Base-by-base conservation (phyloP, 2,329 filamentous ascomycete genomes). In the Colletotrichum chrysophilum region DNA sequence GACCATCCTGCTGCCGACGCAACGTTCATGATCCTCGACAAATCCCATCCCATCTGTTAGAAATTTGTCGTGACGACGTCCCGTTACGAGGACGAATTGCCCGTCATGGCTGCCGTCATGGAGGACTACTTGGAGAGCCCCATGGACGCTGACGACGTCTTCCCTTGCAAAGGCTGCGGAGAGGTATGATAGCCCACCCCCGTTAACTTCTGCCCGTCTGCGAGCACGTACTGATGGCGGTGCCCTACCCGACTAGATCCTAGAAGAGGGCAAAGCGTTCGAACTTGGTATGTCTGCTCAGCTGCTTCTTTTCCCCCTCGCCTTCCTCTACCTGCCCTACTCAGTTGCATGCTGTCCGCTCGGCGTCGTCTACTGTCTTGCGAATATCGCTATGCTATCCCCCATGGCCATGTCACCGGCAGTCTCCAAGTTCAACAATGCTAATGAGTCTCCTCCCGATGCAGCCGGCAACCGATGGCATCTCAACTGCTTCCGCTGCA, bases 241-340 rank as follows among this genome's bases (percentile, higher is more conserved):
- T 68, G 66, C 75, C 66, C 66, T 74, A 62, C 66, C 74, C 66
- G 64, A 80, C 72, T 84, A 98, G 96, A 98, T 98, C 79, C 91
- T 99, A 24, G 97, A 99, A 86, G 97, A 99, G 89, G 97, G 97
- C 81, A 98, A 98, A 86, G 97, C 97, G 68, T 99, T 98, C 82
- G 97, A 99, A 87, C 91, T 99, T 81, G 96, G 96, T 98, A 89
- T 74, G 90, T 88, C 58, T 55, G 55, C 71, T 64, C 60, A 16
- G 36, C 65, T 74, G 21, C 56, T 67, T 36, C 24, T 30, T 32
- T 68, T 55, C 28, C 70, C 34, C 71, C 21, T 32, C 48, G 21
- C 61, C 21, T 38, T 32, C 9, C 61, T 43, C 70, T 28, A 60
- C 52, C 61, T 48, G 18, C 38, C 34, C 16, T 18, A 7, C 14